phyloP scores from a whole-genome alignment of 352 stramenopile genomes.

The Blastocystis sp. region DNA sequence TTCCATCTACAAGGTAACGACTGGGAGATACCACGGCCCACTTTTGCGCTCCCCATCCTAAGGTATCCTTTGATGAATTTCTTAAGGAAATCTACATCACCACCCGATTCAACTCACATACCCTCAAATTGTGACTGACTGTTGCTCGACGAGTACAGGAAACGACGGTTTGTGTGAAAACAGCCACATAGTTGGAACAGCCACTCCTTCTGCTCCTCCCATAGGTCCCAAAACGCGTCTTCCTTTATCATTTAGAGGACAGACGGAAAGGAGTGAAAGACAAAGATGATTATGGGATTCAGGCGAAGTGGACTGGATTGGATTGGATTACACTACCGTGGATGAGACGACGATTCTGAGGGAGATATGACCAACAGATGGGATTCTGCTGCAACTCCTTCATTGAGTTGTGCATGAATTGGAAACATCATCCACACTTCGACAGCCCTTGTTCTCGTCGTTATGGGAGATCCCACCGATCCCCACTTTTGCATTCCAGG shows the following conservation, averaged over 20 bases:
- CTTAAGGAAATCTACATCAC: constrained; percentile 58
- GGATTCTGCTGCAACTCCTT: too few species aligned
- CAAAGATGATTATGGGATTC: too few species aligned
- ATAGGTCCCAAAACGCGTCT: constrained; percentile 65
- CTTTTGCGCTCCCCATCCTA: constrained; percentile 53
- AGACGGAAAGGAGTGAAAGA: neutral
- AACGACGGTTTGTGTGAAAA: constrained; percentile 52
- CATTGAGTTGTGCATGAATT: too few species aligned
- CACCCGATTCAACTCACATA: neutral
- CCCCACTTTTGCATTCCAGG: neutral
- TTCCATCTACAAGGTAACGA: constrained; percentile 1
- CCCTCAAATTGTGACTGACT: constrained; percentile 62
- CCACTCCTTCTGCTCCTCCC: constrained; percentile 65
- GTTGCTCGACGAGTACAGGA: constrained; percentile 33
- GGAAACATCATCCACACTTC: too few species aligned
- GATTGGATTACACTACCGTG: too few species aligned
- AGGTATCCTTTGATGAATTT: constrained; percentile 51
- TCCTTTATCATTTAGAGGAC: constrained; percentile 3
- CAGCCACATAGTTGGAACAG: constrained; percentile 33
- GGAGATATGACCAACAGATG: too few species aligned
- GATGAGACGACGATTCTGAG: too few species aligned
- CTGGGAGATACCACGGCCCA: neutral
- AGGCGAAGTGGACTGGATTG: too few species aligned
- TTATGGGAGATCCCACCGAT: neutral
- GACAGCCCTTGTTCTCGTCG: too few species aligned